These are phyloP conservation scores for Plasmopara halstedii DNA, from an alignment of 352 stramenopile genomes.

Conservation along the genomic window DNA sequence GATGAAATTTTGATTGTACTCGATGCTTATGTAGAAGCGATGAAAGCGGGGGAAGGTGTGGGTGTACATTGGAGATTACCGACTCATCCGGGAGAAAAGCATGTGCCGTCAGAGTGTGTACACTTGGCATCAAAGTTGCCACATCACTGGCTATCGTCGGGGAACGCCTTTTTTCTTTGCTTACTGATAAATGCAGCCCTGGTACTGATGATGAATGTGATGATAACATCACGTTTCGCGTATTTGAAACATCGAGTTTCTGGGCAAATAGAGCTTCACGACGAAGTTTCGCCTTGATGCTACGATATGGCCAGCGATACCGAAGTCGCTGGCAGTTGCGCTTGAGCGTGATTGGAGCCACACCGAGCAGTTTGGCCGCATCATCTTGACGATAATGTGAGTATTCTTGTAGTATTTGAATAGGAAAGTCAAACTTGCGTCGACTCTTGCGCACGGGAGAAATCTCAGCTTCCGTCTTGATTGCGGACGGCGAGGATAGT, in stretches of 20 bases:
- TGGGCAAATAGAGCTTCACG: conserved; percentile 13
- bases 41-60: not conserved
- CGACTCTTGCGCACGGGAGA: conserved; percentile 25
- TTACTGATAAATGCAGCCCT: not conserved
- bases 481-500: not conserved
- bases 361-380: conserved; percentile 29
- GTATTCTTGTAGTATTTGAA: conserved; percentile 30
- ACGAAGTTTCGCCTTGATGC: conserved; percentile 28
- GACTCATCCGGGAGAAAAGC: not conserved
- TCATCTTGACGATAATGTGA: conserved; percentile 45
- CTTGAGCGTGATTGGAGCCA: conserved; percentile 60
- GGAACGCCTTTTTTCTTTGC: not conserved
- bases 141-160: not conserved
- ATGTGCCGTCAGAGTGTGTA: not conserved
- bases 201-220: not conserved
- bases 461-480: conserved; percentile 4
- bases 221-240: not conserved
- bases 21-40: not conserved
- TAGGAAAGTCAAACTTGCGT: conserved; percentile 36
- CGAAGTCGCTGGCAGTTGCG: conserved; percentile 38
- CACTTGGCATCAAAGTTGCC: not conserved
- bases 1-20: not conserved
- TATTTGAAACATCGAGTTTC: not conserved
- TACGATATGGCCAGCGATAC: conserved; percentile 47
- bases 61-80: not conserved